Evolutionary conservation across 169 alveolate genomes (phyloP).

Genomic region (Perkinsus chesapeaki): DNA sequence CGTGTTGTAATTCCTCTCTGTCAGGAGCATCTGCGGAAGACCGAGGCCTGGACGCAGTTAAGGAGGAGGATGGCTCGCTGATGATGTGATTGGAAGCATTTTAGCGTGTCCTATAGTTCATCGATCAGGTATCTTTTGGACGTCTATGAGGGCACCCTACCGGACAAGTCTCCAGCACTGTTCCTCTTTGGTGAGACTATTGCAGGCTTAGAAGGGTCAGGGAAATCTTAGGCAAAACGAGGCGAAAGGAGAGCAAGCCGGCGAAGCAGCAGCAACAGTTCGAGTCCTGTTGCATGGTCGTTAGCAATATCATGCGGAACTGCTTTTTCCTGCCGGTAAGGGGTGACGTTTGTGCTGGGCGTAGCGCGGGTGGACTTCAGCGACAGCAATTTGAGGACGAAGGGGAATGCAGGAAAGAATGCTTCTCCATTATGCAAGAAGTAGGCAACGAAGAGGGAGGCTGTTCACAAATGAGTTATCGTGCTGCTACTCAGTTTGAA

Average conservation of each 20-base stretch:
- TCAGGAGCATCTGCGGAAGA: constrained; percentile 16
- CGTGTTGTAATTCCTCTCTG: neutral
- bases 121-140: constrained; percentile 27
- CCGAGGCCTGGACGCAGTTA: constrained; percentile 14
- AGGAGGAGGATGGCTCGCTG: constrained; percentile 9
- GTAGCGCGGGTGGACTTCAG: neutral
- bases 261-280: neutral
- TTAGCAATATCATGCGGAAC: constrained; percentile 23
- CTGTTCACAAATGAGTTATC: neutral
- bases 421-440: neutral
- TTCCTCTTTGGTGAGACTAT: constrained; percentile 28
- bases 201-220: neutral
- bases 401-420: neutral
- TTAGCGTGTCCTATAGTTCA: constrained; percentile 16
- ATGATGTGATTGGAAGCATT: constrained; percentile 12
- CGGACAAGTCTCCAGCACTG: constrained; percentile 10
- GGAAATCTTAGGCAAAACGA: neutral
- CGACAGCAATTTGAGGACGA: neutral
- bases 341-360: neutral
- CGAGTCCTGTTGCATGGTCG: constrained; percentile 33
- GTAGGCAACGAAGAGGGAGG: neutral
- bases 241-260: neutral
- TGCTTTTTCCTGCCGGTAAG: constrained; percentile 21
- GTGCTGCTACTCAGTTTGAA: neutral
- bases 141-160: constrained; percentile 18